Evolutionary conservation across 2,329 filamentous ascomycete genomes (phyloP).

Genomic region (Paracorniculantispora psalliotae): DNA sequence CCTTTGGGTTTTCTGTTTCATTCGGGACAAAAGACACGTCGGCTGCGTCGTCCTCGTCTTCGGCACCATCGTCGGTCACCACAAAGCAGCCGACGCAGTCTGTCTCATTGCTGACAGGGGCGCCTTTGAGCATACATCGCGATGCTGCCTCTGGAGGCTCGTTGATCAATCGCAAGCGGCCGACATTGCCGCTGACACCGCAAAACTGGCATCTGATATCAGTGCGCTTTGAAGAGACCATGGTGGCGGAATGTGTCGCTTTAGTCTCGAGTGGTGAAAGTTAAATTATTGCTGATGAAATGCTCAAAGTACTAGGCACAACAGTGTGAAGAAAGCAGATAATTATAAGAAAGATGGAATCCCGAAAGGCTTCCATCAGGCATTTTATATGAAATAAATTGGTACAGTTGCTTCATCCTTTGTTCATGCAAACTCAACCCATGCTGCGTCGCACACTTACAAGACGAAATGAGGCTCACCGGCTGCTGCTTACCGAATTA

Average conservation of each 20-base stretch:
- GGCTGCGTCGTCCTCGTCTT: background rate
- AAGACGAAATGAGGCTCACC: background rate
- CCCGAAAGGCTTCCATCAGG: background rate
- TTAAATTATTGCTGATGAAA: background rate
- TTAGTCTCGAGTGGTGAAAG: background rate
- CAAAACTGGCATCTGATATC: slow-evolving; percentile 24
- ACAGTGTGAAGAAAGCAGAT: too few relatives aligned
- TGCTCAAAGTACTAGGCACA: too few relatives aligned
- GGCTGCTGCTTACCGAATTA: background rate
- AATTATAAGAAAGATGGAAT: too few relatives aligned
- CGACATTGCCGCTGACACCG: slow-evolving; percentile 26
- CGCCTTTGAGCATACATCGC: background rate
- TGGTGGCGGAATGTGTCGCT: background rate
- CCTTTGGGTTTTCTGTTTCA: background rate
- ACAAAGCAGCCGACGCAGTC: slow-evolving; percentile 14
- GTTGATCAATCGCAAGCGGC: slow-evolving; percentile 18
- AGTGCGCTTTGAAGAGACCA: background rate
- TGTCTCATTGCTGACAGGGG: background rate
- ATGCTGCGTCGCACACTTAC: background rate
- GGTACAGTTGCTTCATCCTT: background rate
- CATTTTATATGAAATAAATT: background rate
- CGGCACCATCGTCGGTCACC: slow-evolving; percentile 8
- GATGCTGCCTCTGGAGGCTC: slow-evolving; percentile 20
- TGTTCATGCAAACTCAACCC: background rate
- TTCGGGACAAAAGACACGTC: background rate